Evolutionary conservation across 192 early-diverging fungal species (phyloP).

Genomic region (Coemansia sp.): DNA sequence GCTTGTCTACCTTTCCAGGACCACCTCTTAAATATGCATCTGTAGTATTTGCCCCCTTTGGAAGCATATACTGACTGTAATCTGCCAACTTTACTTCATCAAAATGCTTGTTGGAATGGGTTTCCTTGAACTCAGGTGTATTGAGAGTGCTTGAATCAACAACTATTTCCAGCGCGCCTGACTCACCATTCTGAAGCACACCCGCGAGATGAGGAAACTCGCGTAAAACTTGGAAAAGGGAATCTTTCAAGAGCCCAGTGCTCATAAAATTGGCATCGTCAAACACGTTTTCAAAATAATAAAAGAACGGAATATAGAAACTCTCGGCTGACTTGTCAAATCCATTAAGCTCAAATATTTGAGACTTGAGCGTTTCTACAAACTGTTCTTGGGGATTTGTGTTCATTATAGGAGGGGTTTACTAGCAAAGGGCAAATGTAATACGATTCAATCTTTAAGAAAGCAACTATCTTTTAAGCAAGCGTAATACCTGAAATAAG

Average conservation of each 20-base stretch:
- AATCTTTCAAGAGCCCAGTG: not conserved
- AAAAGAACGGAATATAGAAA: not conserved
- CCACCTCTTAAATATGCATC: not conserved
- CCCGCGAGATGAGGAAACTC: not conserved
- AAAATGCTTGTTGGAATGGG: not conserved
- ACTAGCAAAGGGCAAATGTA: not conserved
- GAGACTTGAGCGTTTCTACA: not conserved
- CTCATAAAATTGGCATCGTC: not conserved
- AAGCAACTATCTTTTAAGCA: not conserved
- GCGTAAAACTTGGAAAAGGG: not conserved
- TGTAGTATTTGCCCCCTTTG: not conserved
- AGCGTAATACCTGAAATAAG: too few species aligned
- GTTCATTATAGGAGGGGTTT: not conserved
- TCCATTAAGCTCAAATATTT: not conserved
- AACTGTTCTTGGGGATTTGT: not conserved
- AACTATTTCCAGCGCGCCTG: not conserved
- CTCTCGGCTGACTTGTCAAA: not conserved
- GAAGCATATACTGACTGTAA: not conserved
- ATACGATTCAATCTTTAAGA: not conserved
- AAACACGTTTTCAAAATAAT: not conserved
- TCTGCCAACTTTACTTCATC: not conserved
- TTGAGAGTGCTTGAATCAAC: not conserved
- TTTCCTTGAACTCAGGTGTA: not conserved
- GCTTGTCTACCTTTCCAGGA: not conserved
- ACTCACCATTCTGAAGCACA: not conserved